phyloP scores from a whole-genome alignment of 768 basidiomycete genomes.

The Trametes coccinea region DNA sequence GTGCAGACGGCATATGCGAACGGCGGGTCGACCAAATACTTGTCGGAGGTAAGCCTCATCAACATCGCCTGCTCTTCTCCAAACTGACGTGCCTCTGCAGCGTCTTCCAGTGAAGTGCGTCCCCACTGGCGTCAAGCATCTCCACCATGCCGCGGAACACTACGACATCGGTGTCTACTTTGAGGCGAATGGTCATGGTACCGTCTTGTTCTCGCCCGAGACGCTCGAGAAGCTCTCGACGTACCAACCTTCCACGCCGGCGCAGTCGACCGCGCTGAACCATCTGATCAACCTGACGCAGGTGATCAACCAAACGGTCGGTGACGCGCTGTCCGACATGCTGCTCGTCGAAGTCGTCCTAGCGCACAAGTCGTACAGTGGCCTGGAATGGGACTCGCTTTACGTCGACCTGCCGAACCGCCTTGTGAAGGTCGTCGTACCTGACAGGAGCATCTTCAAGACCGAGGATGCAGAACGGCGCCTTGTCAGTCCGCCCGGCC shows the following conservation, averaged over 20 bases:
- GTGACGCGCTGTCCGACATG: conserved; percentile 95
- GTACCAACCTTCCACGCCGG: conserved; percentile 76
- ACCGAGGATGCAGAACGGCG: conserved; percentile 94
- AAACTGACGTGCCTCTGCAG: conserved; percentile 39
- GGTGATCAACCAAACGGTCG: conserved; percentile 97
- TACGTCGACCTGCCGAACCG: conserved; percentile 95
- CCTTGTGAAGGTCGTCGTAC: conserved; percentile 89
- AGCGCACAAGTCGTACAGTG: conserved; percentile 82
- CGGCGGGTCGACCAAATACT: conserved; percentile 92
- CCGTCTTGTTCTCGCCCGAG: conserved; percentile 85
- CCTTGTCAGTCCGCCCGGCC: conserved; percentile 72
- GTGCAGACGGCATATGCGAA: conserved; percentile 99
- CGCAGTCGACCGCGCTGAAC: conserved; percentile 76
- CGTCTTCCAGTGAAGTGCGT: conserved; percentile 94
- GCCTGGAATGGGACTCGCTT: conserved; percentile 86
- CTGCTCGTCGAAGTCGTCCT: conserved; percentile 93
- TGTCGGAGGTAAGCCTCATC: conserved; percentile 61
- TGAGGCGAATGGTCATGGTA: conserved; percentile 98
- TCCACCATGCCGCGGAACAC: conserved; percentile 94
- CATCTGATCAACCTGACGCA: conserved; percentile 77
- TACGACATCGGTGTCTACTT: conserved; percentile 98
- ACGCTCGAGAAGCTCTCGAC: conserved; percentile 62
- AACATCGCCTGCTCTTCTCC: background rate
- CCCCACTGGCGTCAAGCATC: conserved; percentile 94
- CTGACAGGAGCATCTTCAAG: conserved; percentile 78